These are phyloP conservation scores for Eucalyptus erythrocorys DNA, from an alignment of 345 rosid genomes.

Conservation along the genomic window DNA sequence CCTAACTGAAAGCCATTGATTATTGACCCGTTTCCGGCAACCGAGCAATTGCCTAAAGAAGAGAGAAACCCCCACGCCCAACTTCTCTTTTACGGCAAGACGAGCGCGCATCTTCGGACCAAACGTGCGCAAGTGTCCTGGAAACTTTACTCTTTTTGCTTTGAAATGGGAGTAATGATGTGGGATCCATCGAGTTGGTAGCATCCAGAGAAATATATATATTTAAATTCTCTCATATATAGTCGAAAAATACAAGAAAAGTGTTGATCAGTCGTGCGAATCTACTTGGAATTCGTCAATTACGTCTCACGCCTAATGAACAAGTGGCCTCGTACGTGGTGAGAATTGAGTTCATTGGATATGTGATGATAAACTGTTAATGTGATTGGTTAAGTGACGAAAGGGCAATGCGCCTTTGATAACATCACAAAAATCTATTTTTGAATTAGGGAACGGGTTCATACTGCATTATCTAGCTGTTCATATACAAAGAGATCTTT, in stretches of 20 bases:
- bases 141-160: accelerated
- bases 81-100: neutral
- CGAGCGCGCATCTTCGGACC: neutral
- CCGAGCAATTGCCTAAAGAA: neutral
- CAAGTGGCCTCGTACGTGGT: neutral
- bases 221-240: no score
- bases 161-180: neutral
- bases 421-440: neutral
- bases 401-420: accelerated
- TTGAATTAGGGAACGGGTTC: neutral
- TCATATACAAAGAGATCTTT: neutral
- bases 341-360: neutral
- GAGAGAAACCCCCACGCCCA: neutral
- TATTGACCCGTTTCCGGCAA: neutral
- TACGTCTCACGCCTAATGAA: neutral
- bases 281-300: neutral
- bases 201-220: neutral
- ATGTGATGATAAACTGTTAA: no score
- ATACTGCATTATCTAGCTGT: neutral
- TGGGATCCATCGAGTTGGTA: neutral
- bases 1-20: neutral
- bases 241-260: neutral
- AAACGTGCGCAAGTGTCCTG: neutral
- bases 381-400: neutral
- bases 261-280: neutral